These are phyloP conservation scores for Fermentozyma sake DNA, from an alignment of 1,139 yeast genomes.

Conservation along the genomic window DNA sequence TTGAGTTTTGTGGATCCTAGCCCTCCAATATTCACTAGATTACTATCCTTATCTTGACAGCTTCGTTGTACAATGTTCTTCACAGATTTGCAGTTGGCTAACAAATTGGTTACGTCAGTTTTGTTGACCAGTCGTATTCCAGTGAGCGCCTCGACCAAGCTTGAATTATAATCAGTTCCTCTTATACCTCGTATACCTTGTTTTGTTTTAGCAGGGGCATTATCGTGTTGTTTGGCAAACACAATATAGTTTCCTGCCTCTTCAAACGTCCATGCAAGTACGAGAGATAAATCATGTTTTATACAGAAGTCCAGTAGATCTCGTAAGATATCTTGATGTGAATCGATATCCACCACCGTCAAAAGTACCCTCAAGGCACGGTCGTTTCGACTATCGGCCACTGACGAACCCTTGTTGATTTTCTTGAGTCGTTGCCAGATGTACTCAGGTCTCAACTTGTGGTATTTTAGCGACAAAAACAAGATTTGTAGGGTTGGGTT, in stretches of 20 bases:
- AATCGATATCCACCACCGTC: conserved; percentile 74
- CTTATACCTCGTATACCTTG: conserved; percentile 12
- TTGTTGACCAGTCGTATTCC: conserved; percentile 52
- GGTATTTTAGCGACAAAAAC: conserved; percentile 76
- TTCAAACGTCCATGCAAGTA: conserved; percentile 76
- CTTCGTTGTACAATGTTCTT: conserved; percentile 36
- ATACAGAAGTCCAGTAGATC: conserved; percentile 70
- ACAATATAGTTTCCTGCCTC: conserved; percentile 83
- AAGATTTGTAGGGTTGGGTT: conserved; percentile 63
- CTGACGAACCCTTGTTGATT: conserved; percentile 7
- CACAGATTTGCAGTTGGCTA: conserved; percentile 51
- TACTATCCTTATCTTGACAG: conserved; percentile 22
- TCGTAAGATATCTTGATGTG: conserved; percentile 63
- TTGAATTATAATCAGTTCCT: conserved; percentile 40
- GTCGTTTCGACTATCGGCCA: conserved; percentile 23
- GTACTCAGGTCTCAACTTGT: conserved; percentile 84
- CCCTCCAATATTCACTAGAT: conserved; percentile 41
- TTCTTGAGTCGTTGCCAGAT: conserved; percentile 66
- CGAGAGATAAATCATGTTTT: conserved; percentile 63
- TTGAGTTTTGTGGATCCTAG: conserved; percentile 52
- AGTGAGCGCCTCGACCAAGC: conserved; percentile 48
- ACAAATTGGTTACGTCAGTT: conserved; percentile 53
- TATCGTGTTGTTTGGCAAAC: conserved; percentile 45
- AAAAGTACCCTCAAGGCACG: conserved; percentile 58
- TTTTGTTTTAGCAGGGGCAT: conserved; percentile 10